Conservation (phyloP, 2,329 filamentous ascomycete genomes). For the Aspergillus candidus region DNA sequence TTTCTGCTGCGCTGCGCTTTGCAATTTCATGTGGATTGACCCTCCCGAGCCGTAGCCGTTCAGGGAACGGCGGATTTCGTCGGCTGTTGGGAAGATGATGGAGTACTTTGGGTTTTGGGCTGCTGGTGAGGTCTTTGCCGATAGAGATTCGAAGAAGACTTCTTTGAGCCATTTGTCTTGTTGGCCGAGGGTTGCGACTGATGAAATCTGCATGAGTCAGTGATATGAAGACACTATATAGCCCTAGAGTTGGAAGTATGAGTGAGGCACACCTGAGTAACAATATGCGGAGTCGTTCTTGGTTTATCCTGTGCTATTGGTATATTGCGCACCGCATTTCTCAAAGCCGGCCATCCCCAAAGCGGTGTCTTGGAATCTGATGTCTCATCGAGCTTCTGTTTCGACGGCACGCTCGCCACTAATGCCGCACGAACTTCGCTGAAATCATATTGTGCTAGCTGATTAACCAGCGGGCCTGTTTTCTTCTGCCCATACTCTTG, state of each 20-base stretch:
- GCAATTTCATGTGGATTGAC: slow-evolving; percentile 76
- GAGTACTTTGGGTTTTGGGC: slow-evolving; percentile 50
- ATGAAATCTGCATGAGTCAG: slow-evolving; percentile 59
- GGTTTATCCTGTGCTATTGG: slow-evolving; percentile 28
- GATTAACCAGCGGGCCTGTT: slow-evolving; percentile 49
- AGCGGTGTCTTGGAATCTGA: slow-evolving; percentile 45
- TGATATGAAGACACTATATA: too few relatives aligned
- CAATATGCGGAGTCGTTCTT: slow-evolving; percentile 28
- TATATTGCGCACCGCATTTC: slow-evolving; percentile 52
- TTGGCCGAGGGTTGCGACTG: slow-evolving; percentile 69
- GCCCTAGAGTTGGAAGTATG: background rate
- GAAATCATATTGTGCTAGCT: slow-evolving; percentile 64
- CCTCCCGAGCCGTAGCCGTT: slow-evolving; percentile 71
- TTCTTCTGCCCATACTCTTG: slow-evolving; percentile 58
- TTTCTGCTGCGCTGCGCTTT: slow-evolving; percentile 62
- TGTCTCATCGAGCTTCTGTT: slow-evolving; percentile 46
- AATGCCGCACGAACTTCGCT: slow-evolving; percentile 61
- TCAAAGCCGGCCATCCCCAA: slow-evolving; percentile 73
- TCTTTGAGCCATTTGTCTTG: slow-evolving; percentile 66
- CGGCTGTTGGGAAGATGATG: slow-evolving; percentile 72
- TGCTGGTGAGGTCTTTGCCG: slow-evolving; percentile 14
- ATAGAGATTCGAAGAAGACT: slow-evolving; percentile 51
- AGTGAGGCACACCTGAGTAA: slow-evolving; percentile 28
- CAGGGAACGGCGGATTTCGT: slow-evolving; percentile 69
- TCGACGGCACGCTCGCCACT: slow-evolving; percentile 71